Percentiles rank a stretch among this genome's conserved stretches.
Conservation (phyloP, 768 basidiomycete species). For the Pulveroboletus sp. region DNA sequence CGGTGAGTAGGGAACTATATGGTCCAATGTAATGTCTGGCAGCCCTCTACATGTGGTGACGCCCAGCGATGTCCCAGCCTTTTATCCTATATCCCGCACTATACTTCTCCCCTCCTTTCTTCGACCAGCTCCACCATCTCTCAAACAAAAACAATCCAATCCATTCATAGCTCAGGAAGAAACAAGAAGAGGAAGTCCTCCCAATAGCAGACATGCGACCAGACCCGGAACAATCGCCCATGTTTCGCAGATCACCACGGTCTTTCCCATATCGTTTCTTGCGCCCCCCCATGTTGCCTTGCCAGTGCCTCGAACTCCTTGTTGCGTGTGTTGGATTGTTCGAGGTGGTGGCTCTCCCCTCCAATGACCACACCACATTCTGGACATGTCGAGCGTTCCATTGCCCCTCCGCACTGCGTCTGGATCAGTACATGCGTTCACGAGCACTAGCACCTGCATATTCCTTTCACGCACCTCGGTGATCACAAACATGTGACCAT, state of each 20-base stretch:
- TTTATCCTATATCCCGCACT: no score
- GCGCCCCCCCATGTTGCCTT: conserved; percentile 22
- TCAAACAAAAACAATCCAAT: no score
- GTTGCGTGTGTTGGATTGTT: conserved; percentile 40
- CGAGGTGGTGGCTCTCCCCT: conserved; percentile 40
- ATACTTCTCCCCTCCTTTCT: no score
- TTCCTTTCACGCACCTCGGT: conserved; percentile 37
- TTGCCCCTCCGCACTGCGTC: conserved; percentile 55
- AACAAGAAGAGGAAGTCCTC: not conserved
- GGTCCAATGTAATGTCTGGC: no score
- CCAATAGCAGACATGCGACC: not conserved
- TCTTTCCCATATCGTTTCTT: conserved; percentile 27
- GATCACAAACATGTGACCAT: conserved; percentile 62
- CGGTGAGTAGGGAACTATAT: no score
- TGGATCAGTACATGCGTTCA: not conserved
- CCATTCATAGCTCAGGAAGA: not conserved
- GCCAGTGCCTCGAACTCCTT: conserved; percentile 46
- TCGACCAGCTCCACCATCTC: no score
- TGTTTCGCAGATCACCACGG: conserved; percentile 7
- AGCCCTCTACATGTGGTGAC: no score
- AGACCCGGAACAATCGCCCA: not conserved
- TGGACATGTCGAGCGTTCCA: conserved; percentile 43
- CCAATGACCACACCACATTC: conserved; percentile 56
- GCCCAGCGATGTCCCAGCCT: no score
- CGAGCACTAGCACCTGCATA: not conserved